phyloP scores from a whole-genome alignment of 352 stramenopile genomes.

The Thraustochytrium sp. region DNA sequence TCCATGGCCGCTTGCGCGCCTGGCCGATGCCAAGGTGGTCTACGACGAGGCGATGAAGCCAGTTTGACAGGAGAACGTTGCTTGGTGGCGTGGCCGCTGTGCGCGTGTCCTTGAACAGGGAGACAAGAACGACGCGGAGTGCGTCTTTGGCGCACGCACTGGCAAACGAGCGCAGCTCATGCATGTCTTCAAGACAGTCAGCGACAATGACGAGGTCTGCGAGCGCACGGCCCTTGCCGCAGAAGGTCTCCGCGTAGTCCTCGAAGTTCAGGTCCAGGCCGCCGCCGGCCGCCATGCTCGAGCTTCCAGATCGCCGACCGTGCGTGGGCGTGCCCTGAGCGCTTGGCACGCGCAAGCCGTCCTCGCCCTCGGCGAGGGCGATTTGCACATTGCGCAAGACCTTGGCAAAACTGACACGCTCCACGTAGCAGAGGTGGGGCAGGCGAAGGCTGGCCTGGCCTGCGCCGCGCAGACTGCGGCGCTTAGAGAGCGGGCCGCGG shows the following conservation, averaged over 20 bases:
- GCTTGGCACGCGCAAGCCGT: no score
- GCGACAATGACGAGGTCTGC: background rate
- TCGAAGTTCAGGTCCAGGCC: constrained; percentile 28
- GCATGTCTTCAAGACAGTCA: background rate
- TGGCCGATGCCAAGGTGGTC: background rate
- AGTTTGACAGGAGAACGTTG: constrained; percentile 28
- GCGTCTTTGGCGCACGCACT: background rate
- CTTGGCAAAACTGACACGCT: background rate
- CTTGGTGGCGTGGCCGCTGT: background rate
- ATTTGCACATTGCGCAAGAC: background rate
- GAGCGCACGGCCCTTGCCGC: background rate
- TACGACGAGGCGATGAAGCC: background rate
- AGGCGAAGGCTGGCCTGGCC: background rate
- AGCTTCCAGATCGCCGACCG: background rate
- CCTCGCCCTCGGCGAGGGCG: no score
- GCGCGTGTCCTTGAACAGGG: background rate
- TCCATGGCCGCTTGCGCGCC: background rate
- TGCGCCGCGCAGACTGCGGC: background rate
- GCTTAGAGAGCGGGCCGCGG: background rate
- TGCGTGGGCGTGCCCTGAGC: no score
- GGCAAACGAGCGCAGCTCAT: background rate
- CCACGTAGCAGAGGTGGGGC: background rate
- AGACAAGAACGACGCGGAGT: background rate
- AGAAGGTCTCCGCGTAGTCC: background rate
- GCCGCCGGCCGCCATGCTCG: background rate